phyloP scores from a whole-genome alignment of 2,329 filamentous ascomycete genomes.

The Gnomoniopsis smithogilvyi region DNA sequence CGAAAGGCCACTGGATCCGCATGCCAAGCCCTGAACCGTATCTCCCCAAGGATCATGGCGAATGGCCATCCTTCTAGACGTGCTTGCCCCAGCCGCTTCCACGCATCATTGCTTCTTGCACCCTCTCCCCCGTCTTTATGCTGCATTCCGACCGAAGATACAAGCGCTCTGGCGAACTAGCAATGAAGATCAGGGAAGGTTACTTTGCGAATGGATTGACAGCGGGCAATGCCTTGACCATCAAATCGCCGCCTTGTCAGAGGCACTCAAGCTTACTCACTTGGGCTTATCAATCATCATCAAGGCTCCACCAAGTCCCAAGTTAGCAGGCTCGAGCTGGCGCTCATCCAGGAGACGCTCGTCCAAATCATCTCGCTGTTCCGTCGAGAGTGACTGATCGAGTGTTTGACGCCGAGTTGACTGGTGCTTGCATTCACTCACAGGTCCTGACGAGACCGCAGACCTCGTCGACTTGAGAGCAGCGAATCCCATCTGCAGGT shows the following conservation, averaged over 20 bases:
- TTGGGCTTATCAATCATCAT: background rate
- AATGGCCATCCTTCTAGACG: too few relatives aligned
- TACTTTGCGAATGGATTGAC: too few relatives aligned
- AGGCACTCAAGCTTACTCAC: background rate
- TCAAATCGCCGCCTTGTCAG: background rate
- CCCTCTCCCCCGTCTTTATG: too few relatives aligned
- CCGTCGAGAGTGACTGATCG: background rate
- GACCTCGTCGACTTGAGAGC: background rate
- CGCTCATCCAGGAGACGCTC: background rate
- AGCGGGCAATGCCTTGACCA: background rate
- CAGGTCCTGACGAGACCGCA: background rate
- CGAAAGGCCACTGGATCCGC: background rate
- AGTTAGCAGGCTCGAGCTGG: background rate
- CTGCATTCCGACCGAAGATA: too few relatives aligned
- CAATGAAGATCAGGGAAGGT: too few relatives aligned
- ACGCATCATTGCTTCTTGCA: too few relatives aligned
- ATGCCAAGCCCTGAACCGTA: background rate
- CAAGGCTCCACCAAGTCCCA: background rate
- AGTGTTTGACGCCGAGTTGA: background rate
- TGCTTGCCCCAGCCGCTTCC: too few relatives aligned
- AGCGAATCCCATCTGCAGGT: constrained; percentile 25
- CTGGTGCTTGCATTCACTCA: background rate
- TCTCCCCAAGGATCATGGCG: too few relatives aligned
- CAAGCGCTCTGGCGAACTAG: too few relatives aligned
- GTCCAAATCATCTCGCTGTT: background rate